Conservation (phyloP, 2,329 filamentous ascomycete genomes). For the Aspergillus clavatus region DNA sequence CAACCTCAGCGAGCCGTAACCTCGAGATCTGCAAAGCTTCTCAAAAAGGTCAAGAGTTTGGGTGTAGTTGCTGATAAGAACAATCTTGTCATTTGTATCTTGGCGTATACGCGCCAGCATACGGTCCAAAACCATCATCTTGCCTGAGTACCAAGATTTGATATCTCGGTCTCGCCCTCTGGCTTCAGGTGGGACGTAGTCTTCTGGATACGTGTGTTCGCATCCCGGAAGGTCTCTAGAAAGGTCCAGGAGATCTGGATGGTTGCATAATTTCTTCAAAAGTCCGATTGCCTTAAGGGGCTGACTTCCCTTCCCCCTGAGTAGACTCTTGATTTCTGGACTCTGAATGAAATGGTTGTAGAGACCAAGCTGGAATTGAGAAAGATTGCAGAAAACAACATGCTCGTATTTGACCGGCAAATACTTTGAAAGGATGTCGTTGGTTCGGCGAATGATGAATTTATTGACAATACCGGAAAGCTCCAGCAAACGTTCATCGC, state of each 20-base stretch:
- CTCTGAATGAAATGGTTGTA: constrained; percentile 98
- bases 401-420: constrained; percentile 98
- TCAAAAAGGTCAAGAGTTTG: constrained; percentile 94
- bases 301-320: constrained; percentile 91
- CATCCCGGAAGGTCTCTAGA: constrained; percentile 80
- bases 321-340: constrained; percentile 84
- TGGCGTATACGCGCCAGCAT: constrained; percentile 95
- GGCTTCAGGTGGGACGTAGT: constrained; percentile 81
- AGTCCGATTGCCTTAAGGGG: constrained; percentile 95
- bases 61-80: constrained; percentile 97
- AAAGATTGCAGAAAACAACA: constrained; percentile 94
- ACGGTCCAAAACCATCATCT: constrained; percentile 95
- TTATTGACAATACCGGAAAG: constrained; percentile 86
- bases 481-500: constrained; percentile 76
- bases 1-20: constrained; percentile 80
- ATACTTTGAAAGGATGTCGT: constrained; percentile 97
- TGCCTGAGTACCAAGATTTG: constrained; percentile 94
- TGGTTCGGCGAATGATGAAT: constrained; percentile 95
- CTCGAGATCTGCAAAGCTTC: constrained; percentile 75
- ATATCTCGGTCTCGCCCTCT: constrained; percentile 87
- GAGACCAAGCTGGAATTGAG: constrained; percentile 84
- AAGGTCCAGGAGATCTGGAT: constrained; percentile 85
- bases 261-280: constrained; percentile 97
- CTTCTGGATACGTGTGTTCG: constrained; percentile 73
- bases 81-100: constrained; percentile 98